Evolutionary conservation across 257 asterid genomes (phyloP).

Genomic region (Solanum appendiculatum): DNA sequence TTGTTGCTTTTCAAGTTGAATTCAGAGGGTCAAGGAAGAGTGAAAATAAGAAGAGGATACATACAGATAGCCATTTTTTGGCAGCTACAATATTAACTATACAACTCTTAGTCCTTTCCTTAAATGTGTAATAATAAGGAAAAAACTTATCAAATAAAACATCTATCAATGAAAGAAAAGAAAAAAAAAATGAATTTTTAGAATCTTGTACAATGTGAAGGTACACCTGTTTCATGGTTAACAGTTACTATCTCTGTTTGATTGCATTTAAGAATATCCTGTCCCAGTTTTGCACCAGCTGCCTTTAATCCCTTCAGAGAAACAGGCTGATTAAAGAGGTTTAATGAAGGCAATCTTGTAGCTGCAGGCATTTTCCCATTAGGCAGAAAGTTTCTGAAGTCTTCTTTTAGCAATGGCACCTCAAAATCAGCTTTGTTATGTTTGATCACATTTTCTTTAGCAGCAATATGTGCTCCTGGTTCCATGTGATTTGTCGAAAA

Average conservation of each 20-base stretch:
- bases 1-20: neutral
- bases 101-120: neutral
- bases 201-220: conserved; percentile 68
- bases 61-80: neutral
- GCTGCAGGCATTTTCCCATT: conserved; percentile 81
- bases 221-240: conserved; percentile 59
- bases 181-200: conserved; percentile 3
- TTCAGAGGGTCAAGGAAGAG: neutral
- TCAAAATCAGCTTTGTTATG: conserved; percentile 79
- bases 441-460: conserved; percentile 68
- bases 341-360: conserved; percentile 66
- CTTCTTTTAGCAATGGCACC: conserved; percentile 72
- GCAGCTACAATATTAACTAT: neutral
- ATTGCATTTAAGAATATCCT: conserved; percentile 69
- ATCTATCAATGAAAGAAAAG: neutral
- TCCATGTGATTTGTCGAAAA: conserved; percentile 97
- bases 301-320: conserved; percentile 79
- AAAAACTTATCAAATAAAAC: neutral
- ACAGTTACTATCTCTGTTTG: conserved; percentile 42
- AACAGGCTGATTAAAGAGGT: conserved; percentile 76
- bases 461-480: conserved; percentile 89
- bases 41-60: neutral
- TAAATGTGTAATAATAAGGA: neutral
- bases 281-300: conserved; percentile 77
- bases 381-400: conserved; percentile 52